These are phyloP conservation scores for Aspergillus fumigatus DNA, from an alignment of 2,329 filamentous ascomycete species.

Conservation along the genomic window DNA sequence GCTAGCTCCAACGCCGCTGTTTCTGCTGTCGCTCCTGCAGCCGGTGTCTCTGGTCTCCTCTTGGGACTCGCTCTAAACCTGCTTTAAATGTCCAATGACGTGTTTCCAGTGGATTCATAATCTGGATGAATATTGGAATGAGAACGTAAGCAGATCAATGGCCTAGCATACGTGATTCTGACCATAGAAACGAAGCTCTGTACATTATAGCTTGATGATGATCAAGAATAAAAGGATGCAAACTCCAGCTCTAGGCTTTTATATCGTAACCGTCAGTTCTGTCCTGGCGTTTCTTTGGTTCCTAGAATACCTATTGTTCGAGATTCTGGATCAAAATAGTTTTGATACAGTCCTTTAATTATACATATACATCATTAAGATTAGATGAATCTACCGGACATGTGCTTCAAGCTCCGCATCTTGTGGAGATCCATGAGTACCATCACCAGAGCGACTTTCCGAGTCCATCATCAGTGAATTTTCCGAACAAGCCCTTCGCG, in stretches of 20 bases:
- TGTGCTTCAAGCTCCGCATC: conserved; percentile 17
- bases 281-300: background rate
- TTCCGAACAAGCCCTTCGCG: conserved; percentile 5
- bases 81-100: conserved; percentile 6
- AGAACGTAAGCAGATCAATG: background rate
- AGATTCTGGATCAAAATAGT: background rate
- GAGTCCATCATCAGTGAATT: conserved; percentile 15
- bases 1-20: conserved; percentile 10
- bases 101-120: background rate
- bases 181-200: background rate
- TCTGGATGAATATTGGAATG: background rate
- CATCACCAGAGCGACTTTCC: conserved; percentile 24
- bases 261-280: background rate
- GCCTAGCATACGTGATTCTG: background rate
- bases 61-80: conserved; percentile 12
- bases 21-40: conserved; percentile 7
- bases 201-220: background rate
- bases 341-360: background rate
- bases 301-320: background rate
- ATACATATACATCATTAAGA: background rate
- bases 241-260: background rate
- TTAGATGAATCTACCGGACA: background rate
- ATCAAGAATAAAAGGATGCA: background rate
- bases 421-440: conserved; percentile 24
- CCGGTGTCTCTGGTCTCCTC: conserved; percentile 11